Conservation (phyloP, 2,329 filamentous ascomycete species). For the Sphaerulina vaccinii region DNA sequence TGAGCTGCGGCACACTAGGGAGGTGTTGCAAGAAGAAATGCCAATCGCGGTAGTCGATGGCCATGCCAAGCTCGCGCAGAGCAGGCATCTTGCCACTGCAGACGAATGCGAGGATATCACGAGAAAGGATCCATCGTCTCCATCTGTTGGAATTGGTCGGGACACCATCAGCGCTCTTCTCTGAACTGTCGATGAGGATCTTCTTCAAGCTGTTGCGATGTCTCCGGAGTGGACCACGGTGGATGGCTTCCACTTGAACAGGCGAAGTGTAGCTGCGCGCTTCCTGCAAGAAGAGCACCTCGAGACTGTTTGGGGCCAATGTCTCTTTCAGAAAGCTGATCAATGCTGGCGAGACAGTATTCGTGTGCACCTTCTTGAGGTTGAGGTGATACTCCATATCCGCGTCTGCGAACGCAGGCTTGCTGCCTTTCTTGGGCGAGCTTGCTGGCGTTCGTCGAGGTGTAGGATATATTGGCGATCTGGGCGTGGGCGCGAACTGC, state of each 20-base stretch:
- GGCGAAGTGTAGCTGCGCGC: constrained; percentile 52
- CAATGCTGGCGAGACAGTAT: constrained; percentile 66
- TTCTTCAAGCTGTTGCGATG: constrained; percentile 71
- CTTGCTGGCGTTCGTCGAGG: constrained; percentile 31
- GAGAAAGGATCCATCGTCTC: constrained; percentile 68
- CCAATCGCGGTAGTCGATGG: constrained; percentile 75
- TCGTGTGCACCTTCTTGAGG: constrained; percentile 73
- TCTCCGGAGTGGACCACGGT: constrained; percentile 66
- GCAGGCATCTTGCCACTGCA: constrained; percentile 73
- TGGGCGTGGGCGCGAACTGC: constrained; percentile 44
- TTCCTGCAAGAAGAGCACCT: constrained; percentile 76
- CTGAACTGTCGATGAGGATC: constrained; percentile 70
- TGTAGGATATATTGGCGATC: constrained; percentile 41
- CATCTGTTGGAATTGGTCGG: constrained; percentile 50
- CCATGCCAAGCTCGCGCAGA: constrained; percentile 69
- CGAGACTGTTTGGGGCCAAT: constrained; percentile 74
- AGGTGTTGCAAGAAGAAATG: constrained; percentile 76
- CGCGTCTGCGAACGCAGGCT: constrained; percentile 19
- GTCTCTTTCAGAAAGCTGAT: constrained; percentile 75
- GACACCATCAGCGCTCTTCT: constrained; percentile 48
- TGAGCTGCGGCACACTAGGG: constrained; percentile 67
- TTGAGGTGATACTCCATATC: constrained; percentile 58
- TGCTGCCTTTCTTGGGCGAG: constrained; percentile 32
- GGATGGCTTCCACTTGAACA: constrained; percentile 69
- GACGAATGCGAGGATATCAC: constrained; percentile 69